These are phyloP conservation scores for Serpula lacrymans DNA, from an alignment of 768 basidiomycete genomes.

Conservation along the genomic window DNA sequence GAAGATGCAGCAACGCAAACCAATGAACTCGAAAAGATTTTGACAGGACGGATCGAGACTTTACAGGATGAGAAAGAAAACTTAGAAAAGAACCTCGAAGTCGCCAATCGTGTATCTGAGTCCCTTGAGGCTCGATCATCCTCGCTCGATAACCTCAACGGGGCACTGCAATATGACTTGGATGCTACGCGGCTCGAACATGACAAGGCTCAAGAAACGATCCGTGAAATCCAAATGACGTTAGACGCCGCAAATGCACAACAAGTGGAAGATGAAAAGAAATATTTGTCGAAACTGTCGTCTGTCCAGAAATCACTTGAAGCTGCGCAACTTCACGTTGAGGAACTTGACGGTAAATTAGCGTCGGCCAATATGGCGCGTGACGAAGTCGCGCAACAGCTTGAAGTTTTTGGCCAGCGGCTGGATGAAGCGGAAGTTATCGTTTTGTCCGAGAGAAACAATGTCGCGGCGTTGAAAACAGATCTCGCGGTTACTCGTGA, in stretches of 20 bases:
- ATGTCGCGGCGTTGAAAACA: constrained; percentile 2
- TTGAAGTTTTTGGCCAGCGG: too few relatives aligned
- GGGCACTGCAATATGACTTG: constrained; percentile 11
- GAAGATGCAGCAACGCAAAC: too few relatives aligned
- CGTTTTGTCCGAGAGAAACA: constrained; percentile 3
- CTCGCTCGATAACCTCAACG: too few relatives aligned
- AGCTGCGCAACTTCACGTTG: constrained; percentile 3
- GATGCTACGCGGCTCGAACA: constrained; percentile 5
- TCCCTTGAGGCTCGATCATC: too few relatives aligned
- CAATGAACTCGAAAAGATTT: too few relatives aligned
- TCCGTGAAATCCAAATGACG: constrained; percentile 9
- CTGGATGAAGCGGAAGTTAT: constrained; percentile 4
- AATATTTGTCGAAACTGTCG: background rate
- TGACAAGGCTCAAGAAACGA: constrained; percentile 6
- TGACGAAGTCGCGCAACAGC: too few relatives aligned
- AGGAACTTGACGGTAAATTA: too few relatives aligned
- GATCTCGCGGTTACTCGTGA: constrained; percentile 2
- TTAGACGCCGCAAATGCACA: constrained; percentile 5
- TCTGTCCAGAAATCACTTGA: background rate
- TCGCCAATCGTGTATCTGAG: too few relatives aligned
- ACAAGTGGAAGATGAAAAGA: constrained; percentile 5
- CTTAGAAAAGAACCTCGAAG: background rate
- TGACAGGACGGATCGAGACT: background rate
- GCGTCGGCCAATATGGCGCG: too few relatives aligned
- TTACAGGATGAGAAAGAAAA: background rate